These are phyloP conservation scores for Eimeria acervulina DNA, from an alignment of 169 alveolate genomes.

Conservation along the genomic window DNA sequence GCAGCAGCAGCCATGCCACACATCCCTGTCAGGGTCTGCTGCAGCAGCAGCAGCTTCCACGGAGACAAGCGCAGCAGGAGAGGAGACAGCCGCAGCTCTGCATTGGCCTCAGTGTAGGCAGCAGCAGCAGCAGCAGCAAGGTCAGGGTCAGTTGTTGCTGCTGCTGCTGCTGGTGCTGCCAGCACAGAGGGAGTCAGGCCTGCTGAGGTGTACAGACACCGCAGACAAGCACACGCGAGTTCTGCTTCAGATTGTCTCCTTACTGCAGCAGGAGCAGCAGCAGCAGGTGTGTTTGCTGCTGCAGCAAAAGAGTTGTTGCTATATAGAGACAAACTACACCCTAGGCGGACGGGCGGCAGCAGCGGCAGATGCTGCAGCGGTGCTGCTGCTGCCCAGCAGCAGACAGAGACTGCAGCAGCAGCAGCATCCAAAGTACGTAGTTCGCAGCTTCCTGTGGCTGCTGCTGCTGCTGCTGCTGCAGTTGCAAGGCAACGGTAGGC, in stretches of 20 bases:
- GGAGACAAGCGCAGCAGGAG: conserved; percentile 76
- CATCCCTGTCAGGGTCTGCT: conserved; percentile 19
- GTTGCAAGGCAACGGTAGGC: neutral
- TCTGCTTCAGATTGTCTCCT: neutral
- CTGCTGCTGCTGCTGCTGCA: conserved; percentile 64
- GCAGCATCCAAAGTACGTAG: conserved; percentile 1
- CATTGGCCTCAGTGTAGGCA: conserved; percentile 3
- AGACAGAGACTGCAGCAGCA: conserved; percentile 57
- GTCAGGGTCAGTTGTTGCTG: conserved; percentile 17
- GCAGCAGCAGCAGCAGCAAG: conserved; percentile 60
- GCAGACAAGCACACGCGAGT: conserved; percentile 40
- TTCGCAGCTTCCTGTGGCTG: conserved; percentile 32
- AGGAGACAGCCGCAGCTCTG: conserved; percentile 54
- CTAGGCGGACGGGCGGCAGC: conserved; percentile 38
- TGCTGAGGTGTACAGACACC: conserved; percentile 68
- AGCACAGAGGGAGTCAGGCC: neutral
- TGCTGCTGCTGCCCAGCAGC: conserved; percentile 71
- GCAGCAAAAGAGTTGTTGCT: neutral
- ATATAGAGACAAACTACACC: conserved; percentile 4
- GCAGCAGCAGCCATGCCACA: conserved; percentile 15
- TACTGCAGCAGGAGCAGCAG: conserved; percentile 7
- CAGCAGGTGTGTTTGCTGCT: conserved; percentile 62
- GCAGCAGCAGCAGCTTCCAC: conserved; percentile 58
- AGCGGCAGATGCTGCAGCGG: conserved; percentile 79
- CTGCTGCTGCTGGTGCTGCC: conserved; percentile 40